Evolutionary conservation across 768 basidiomycete genomes (phyloP), one percentile per base, ranked within the genome.

Genomic region (Zangia roseola): DNA sequence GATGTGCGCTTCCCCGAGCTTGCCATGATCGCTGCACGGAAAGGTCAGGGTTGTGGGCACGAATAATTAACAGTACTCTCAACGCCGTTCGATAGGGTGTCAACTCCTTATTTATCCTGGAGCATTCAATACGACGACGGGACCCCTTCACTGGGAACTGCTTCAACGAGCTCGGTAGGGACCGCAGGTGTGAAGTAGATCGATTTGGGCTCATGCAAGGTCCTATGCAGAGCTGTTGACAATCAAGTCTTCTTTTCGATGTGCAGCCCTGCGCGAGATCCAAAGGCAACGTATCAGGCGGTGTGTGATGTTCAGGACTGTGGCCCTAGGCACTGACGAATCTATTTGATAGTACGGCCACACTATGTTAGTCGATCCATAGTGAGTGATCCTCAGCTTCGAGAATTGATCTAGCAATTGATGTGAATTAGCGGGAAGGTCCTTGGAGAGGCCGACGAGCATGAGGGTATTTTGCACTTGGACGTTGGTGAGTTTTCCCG

Each of bases 201-300:
- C n/a, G 16, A 36, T 36, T 31, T 16, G 31, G 5, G 31, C 46
- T 60, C 34, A 67, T 17, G 8, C 24, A 39, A 25, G 12, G 10
- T 12, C 43, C 10, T 45, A n/a, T 54, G 19, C 58, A 94, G 94
- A 49, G 97, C 97, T 6, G 81, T 94, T 20, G 97, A 99, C 64
- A 97, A 98, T 61, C 94, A 98, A 69, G 81, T 98, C n/a, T 99
- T 81, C 71, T 82, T 97, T 53, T 79, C 89, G 1, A 95, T 94
- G 92, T 95, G 93, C 63, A 97, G 93, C 48, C 94, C 94, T 25
- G 95, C 97, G 3, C 80, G 94, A 20, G 86, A 95, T 56, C 61
- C 86, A 56, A 81, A 71, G 10, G 88, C 91, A 17, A 77, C 77
- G 14, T 98, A 98, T 67, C 92, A 97, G 62, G 93, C 95, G 48